Evolutionary conservation across 2,329 filamentous ascomycete genomes (phyloP), one percentile per base, ranked within the genome.

Genomic region (Phaeosphaeria sp.): DNA sequence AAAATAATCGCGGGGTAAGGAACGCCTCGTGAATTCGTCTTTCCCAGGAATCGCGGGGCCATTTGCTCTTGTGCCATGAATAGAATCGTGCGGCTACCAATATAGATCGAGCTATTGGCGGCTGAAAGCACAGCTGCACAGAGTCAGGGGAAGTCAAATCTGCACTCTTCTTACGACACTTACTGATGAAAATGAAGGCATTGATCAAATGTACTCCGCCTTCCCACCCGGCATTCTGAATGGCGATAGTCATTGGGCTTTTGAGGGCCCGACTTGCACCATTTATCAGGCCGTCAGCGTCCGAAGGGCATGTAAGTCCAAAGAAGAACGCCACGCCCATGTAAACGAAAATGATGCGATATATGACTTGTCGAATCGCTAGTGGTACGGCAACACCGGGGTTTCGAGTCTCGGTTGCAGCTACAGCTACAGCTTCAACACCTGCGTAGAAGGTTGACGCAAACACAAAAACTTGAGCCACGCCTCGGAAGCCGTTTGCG

Each of bases 191-290:
- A 45, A 74, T 74, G 56, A 74, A 72, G 2, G 87, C 89, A 64
- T 93, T 93, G 79, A 93, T 90, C 1, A 93, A 83, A 70, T 93
- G 87, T 1, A 90, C 89, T 53, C 89, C 91, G 24, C 85, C 86
- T 53, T 89, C 76, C 85, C 89, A 93, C 1, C 90, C 90, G 1
- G 90, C 91, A 57, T 86, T 91, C 60, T 89, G 86, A 46, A 93
- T 85, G 4, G 71, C 71, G 18, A 74, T 74, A 1, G 72, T 74
- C 67, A 74, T 69, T 1, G 71, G 72, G 20, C 87, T 90, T 75
- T 89, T 85, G 24, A 92, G 81, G 0, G 89, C 88, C 56, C 88
- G 85, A 54, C 85, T 87, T 3, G 74, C 75, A 3, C 85, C 86
- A 25, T 86, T 86, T 42, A 90, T 81, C 0, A 93, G 82, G 1